Percentiles rank a stretch among this genome's conserved stretches.
These are phyloP conservation scores for Tetrahymena elliotti DNA, from an alignment of 73 alveolate genomes.

Conservation along the genomic window DNA sequence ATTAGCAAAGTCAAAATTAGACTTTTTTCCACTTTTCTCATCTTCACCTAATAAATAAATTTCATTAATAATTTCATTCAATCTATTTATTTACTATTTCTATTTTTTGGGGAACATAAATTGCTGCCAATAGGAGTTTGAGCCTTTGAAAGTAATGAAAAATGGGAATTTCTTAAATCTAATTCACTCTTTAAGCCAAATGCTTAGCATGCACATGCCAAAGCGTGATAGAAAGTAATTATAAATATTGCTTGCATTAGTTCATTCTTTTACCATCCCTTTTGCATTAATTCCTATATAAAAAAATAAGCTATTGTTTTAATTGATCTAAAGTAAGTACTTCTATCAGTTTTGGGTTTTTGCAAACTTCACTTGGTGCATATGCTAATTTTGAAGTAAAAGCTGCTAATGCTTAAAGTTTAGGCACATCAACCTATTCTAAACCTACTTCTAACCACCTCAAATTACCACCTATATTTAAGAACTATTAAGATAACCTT, in stretches of 20 bases:
- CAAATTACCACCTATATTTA: background rate
- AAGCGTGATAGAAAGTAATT: background rate
- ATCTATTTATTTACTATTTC: background rate
- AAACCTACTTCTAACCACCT: background rate
- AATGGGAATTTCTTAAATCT: background rate
- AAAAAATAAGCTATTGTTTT: background rate
- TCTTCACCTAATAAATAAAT: background rate
- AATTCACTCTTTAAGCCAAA: background rate
- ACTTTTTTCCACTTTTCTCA: background rate
- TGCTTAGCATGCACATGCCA: background rate
- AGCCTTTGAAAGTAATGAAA: background rate
- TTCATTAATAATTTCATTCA: background rate
- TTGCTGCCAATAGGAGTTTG: background rate
- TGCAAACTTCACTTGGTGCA: background rate
- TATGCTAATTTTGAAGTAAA: background rate
- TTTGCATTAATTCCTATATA: background rate
- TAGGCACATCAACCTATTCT: background rate
- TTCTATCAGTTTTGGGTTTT: background rate
- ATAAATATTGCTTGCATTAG: background rate
- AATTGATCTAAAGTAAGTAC: background rate
- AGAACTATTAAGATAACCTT: background rate
- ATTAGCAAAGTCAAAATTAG: background rate
- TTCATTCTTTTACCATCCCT: background rate
- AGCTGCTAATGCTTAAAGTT: background rate
- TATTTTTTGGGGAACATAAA: background rate